Conservation (phyloP, 2,329 filamentous ascomycete genomes). For the Dactylellina sp. region DNA sequence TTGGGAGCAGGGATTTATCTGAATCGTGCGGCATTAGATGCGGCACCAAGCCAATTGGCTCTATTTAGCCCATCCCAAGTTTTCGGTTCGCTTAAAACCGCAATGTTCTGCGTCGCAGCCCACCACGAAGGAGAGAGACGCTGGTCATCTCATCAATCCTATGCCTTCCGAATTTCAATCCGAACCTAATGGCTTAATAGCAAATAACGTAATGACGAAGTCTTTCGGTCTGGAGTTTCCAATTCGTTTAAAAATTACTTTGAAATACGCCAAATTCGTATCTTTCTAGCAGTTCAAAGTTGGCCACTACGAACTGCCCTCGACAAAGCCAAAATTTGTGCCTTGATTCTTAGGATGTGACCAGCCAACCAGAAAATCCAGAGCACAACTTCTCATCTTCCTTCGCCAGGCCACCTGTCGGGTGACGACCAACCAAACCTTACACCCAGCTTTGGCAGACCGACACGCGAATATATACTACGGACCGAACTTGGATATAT, state of each 20-base stretch:
- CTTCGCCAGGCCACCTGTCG: neutral
- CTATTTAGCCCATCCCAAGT: constrained; percentile 10
- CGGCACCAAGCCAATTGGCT: constrained; percentile 35
- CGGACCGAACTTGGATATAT: too few relatives aligned
- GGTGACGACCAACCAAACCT: neutral
- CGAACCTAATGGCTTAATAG: neutral
- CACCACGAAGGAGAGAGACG: constrained; percentile 17
- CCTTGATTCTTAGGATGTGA: constrained; percentile 10
- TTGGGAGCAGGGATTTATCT: constrained; percentile 17
- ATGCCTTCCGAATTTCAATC: neutral
- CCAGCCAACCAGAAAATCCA: constrained; percentile 17
- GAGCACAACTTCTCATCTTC: constrained; percentile 13
- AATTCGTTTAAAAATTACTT: constrained; percentile 10
- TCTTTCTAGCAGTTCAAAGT: constrained; percentile 36
- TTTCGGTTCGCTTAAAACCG: constrained; percentile 53
- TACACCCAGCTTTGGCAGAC: neutral
- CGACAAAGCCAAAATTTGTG: constrained; percentile 36
- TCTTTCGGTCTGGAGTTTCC: constrained; percentile 1
- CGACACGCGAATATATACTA: too few relatives aligned
- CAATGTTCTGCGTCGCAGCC: constrained; percentile 30
- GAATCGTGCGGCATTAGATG: constrained; percentile 38
- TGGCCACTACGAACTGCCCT: constrained; percentile 31
- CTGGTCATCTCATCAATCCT: neutral
- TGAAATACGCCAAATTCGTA: neutral
- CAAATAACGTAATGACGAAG: neutral